Percentiles rank a stretch among this genome's conserved stretches.
phyloP scores from a whole-genome alignment of 2,329 filamentous ascomycete genomes.

The Fusarium cyanostomum region DNA sequence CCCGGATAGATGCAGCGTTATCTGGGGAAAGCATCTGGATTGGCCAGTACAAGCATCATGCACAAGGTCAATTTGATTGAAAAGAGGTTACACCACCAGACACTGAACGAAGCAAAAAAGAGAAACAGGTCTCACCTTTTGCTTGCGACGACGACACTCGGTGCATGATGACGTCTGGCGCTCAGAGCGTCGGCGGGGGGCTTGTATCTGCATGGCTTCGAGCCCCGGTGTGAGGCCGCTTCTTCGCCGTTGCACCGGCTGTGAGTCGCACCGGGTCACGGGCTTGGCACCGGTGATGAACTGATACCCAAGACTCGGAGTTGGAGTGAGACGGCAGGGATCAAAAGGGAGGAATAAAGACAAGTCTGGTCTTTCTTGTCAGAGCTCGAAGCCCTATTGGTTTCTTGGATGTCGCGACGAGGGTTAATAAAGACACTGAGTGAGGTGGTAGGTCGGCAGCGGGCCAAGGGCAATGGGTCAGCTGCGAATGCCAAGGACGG shows the following conservation, averaged over 20 bases:
- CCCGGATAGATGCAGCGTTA: neutral
- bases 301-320: neutral
- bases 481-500: neutral
- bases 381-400: slow-evolving; percentile 8
- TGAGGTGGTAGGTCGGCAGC: slow-evolving; percentile 24
- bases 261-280: slow-evolving; percentile 3
- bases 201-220: slow-evolving; percentile 32
- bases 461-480: slow-evolving; percentile 3
- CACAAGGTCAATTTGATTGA: neutral
- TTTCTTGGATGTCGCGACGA: slow-evolving; percentile 2
- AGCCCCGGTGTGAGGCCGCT: slow-evolving; percentile 28
- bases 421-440: slow-evolving; percentile 8
- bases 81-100: neutral
- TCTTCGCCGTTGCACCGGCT: slow-evolving; percentile 11
- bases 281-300: slow-evolving; percentile 10
- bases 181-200: slow-evolving; percentile 34
- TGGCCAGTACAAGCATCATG: neutral
- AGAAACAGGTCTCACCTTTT: slow-evolving; percentile 53
- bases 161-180: slow-evolving; percentile 56
- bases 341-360: neutral
- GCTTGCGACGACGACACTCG: slow-evolving; percentile 62
- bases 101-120: neutral
- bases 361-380: slow-evolving; percentile 1
- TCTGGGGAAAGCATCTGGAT: neutral
- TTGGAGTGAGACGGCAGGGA: neutral